Evolutionary conservation across 352 stramenopile genomes (phyloP).

Genomic region (Peronospora belbahrii): DNA sequence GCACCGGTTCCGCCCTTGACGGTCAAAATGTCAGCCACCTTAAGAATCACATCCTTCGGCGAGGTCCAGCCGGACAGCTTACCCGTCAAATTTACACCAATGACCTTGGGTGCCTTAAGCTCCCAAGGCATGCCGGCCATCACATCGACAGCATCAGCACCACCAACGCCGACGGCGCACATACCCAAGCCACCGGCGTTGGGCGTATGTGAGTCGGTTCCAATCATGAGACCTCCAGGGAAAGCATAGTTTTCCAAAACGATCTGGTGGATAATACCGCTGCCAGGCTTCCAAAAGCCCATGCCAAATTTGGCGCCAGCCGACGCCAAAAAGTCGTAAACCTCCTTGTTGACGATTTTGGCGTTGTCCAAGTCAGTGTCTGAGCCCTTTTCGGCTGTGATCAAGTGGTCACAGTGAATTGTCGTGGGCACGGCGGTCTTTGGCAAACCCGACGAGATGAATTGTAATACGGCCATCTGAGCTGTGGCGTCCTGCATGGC

Average conservation of each 20-base stretch:
- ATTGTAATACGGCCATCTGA: constrained; percentile 93
- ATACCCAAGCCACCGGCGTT: constrained; percentile 91
- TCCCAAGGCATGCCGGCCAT: constrained; percentile 93
- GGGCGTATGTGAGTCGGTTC: constrained; percentile 91
- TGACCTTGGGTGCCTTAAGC: constrained; percentile 92
- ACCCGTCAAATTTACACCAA: constrained; percentile 90
- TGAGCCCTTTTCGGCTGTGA: constrained; percentile 89
- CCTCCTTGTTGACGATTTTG: constrained; percentile 88
- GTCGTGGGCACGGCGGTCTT: constrained; percentile 90
- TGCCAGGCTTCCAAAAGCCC: constrained; percentile 91
- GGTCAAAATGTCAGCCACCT: constrained; percentile 90
- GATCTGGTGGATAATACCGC: constrained; percentile 92
- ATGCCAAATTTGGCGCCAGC: constrained; percentile 91
- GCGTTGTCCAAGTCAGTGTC: constrained; percentile 80
- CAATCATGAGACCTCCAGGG: constrained; percentile 91
- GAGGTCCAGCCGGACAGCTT: constrained; percentile 91
- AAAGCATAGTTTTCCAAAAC: constrained; percentile 94
- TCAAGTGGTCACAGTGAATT: constrained; percentile 94
- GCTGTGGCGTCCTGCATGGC: constrained; percentile 92
- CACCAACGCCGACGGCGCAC: constrained; percentile 89
- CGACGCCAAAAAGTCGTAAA: constrained; percentile 91
- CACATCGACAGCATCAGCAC: constrained; percentile 89
- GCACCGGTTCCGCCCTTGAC: constrained; percentile 90
- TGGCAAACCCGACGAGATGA: constrained; percentile 90
- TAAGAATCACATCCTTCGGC: constrained; percentile 92